Evolutionary conservation across 768 basidiomycete species (phyloP), one percentile per base, ranked within the genome.

Genomic region (Mycena albidolilacea): DNA sequence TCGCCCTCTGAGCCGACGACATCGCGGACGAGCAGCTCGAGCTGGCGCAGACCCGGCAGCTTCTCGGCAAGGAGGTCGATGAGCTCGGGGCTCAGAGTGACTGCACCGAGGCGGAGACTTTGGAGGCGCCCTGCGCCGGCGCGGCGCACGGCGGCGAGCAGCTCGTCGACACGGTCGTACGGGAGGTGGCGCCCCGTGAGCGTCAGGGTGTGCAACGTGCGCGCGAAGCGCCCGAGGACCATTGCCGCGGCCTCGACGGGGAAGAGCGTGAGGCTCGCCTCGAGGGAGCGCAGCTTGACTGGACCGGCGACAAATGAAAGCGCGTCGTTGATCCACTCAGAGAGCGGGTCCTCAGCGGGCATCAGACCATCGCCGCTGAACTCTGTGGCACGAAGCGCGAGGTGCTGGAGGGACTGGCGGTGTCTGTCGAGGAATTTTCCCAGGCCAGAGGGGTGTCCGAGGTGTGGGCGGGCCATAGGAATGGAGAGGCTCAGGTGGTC

Each of bases 311-410:
- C 78, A 75, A 55, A 69, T 46, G 66, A 64, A 17, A 85, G 75
- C 48, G 81, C 83, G 23, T 73, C 39, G 60, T 73, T 73, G 70
- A 87, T 79, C 85, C 85, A 85, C n/a, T 74, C 75, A 52, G 84
- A 81, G 61, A 86, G 78, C n/a, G 82, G 81, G 10, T 76, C 77
- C 12, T 80, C 76, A 52, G 81, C 77, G 0, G 82, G 80, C 6
- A 78, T 78, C 23, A 82, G 65, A 0, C 81, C 82, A 7, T 76
- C 73, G 5, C 85, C 84, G 43, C 84, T 82, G 70, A 82, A 84
- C 69, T 87, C 85, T 17, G 85, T 84, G 5, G 84, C 86, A 61
- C 86, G 85, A 17, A 88, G 77, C 10, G 81, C 78, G 17, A 88
- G 83, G 17, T 79, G 78, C 8, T 79, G 78, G 37, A 88, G 81